A percentile compares a stretch with the other conserved stretches of the same genome.
Evolutionary conservation across 345 rosid species (phyloP).

Genomic region (Theobroma cacao): DNA sequence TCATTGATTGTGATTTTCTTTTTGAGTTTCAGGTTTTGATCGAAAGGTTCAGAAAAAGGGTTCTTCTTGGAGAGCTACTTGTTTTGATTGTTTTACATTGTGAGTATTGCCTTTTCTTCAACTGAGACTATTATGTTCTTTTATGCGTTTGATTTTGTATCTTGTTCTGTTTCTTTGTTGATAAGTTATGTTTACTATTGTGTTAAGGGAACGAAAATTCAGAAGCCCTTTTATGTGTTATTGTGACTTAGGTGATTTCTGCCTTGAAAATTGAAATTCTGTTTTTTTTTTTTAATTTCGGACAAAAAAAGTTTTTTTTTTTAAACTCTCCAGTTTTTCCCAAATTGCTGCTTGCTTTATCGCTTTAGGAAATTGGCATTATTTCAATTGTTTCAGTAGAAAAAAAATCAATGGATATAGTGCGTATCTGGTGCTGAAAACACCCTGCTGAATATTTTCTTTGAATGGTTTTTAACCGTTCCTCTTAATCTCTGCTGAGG

Average conservation of each 20-base stretch:
- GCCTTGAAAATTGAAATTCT: neutral
- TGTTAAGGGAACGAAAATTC: neutral
- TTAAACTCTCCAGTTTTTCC: no score
- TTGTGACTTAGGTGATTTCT: neutral
- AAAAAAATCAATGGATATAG: no score
- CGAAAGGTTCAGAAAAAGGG: neutral
- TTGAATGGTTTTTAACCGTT: no score
- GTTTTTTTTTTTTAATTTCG: no score
- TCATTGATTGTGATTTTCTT: neutral
- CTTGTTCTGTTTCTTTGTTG: neutral
- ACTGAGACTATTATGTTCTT: neutral
- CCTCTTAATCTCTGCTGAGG: no score
- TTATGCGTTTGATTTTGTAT: neutral
- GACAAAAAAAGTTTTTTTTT: no score
- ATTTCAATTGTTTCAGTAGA: no score
- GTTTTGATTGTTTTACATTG: neutral
- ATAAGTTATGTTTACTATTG: neutral
- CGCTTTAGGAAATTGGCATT: no score
- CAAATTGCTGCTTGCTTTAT: no score
- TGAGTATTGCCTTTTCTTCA: neutral
- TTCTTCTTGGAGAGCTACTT: neutral
- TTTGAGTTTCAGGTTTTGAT: constrained; percentile 1
- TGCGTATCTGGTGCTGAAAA: no score
- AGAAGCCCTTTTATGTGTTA: neutral
- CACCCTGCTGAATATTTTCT: no score